Percentiles rank a stretch among this genome's conserved stretches.
Conservation (phyloP, 1,284 basidiomycete species). For the Moesziomyces antarcticus region DNA sequence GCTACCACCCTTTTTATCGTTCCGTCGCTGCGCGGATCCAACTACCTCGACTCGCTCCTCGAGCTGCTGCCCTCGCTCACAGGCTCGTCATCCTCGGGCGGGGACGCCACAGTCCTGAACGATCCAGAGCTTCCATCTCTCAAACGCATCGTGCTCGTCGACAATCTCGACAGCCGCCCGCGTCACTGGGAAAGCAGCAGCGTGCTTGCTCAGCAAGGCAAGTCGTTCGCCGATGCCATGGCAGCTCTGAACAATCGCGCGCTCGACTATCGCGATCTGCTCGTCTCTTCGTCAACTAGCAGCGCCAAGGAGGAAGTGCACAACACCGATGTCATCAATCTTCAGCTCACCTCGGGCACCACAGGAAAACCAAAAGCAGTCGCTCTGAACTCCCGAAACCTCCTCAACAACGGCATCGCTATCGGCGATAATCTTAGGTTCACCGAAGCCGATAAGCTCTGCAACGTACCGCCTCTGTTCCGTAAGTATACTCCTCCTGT, state of each 20-base stretch:
- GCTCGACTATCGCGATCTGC: conserved; percentile 54
- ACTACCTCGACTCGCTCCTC: conserved; percentile 69
- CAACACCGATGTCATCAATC: conserved; percentile 79
- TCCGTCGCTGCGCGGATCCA: conserved; percentile 70
- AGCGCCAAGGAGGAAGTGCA: conserved; percentile 72
- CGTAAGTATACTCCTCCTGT: conserved; percentile 21
- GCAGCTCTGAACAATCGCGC: conserved; percentile 26
- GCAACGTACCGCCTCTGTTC: conserved; percentile 57
- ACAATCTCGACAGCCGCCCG: conserved; percentile 71
- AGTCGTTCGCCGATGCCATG: conserved; percentile 45
- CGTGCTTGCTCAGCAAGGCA: conserved; percentile 42
- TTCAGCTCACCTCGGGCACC: conserved; percentile 69
- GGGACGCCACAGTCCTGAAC: conserved; percentile 69
- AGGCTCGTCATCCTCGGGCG: conserved; percentile 70
- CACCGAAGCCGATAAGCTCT: conserved; percentile 39
- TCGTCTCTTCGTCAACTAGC: conserved; percentile 70
- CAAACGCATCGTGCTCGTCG: conserved; percentile 77
- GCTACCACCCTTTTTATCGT: conserved; percentile 80
- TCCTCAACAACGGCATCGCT: conserved; percentile 80
- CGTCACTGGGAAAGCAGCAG: conserved; percentile 52
- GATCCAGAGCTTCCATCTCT: conserved; percentile 75
- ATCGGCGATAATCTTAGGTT: conserved; percentile 77
- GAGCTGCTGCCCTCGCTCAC: conserved; percentile 75
- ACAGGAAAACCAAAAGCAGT: conserved; percentile 57
- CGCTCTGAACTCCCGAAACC: conserved; percentile 72